phyloP scores from a whole-genome alignment of 148 eudicot species.

The Rhododendron ovatum region DNA sequence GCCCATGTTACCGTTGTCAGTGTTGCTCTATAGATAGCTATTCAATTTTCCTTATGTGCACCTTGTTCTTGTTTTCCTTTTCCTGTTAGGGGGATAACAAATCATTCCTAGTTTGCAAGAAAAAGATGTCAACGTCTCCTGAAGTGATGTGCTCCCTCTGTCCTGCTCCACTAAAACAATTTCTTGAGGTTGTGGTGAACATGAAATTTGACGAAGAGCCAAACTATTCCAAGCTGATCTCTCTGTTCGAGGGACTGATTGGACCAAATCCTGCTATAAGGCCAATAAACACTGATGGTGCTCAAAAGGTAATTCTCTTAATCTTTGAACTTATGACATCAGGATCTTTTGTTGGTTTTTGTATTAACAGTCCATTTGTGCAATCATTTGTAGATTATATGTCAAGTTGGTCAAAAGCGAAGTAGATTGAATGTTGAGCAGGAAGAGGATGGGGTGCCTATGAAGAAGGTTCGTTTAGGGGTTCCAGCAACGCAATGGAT shows the following conservation, averaged over 20 bases:
- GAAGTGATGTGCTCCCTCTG: conserved; percentile 70
- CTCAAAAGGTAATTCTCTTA: conserved; percentile 60
- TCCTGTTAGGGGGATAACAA: conserved; percentile 71
- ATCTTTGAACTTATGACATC: not conserved
- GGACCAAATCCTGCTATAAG: conserved; percentile 76
- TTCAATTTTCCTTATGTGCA: not conserved
- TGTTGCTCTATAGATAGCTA: not conserved
- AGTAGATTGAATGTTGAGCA: conserved; percentile 60
- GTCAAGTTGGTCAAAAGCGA: conserved; percentile 87
- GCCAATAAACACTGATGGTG: conserved; percentile 87
- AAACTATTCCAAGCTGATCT: conserved; percentile 76
- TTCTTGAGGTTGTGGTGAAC: conserved; percentile 73
- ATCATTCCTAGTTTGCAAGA: conserved; percentile 85
- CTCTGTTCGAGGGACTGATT: conserved; percentile 68
- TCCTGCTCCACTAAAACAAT: conserved; percentile 63
- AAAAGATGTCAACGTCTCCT: conserved; percentile 89
- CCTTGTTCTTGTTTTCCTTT: not conserved
- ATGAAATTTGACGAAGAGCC: conserved; percentile 97
- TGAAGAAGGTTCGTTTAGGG: conserved; percentile 77
- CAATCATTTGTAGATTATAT: conserved; percentile 34
- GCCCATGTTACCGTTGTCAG: not conserved
- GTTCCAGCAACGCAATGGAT: conserved; percentile 89
- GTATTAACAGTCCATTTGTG: not conserved
- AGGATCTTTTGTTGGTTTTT: not conserved
- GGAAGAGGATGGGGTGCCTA: conserved; percentile 69